Evolutionary conservation across 2,329 filamentous ascomycete genomes (phyloP), one percentile per base, ranked within the genome.

Genomic region (Neoascochyta sp.): DNA sequence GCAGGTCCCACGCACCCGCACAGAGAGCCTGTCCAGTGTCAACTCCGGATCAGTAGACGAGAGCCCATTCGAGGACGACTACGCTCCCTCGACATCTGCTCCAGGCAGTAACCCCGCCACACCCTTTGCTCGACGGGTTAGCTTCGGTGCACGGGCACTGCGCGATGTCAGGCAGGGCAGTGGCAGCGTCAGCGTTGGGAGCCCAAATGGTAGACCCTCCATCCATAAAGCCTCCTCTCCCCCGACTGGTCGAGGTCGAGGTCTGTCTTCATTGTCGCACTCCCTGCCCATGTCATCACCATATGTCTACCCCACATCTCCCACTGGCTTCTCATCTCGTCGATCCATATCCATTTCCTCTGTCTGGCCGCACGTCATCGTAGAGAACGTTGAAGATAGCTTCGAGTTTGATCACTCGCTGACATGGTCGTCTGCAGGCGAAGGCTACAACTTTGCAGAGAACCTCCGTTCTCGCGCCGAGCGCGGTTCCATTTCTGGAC

Each of bases 391-490:
- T 34, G 46, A 47, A 30, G 43, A 56, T 27, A 52, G 59, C 45
- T 43, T 56, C 36, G 46, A 58, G 32, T 54, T 47, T 35, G 68
- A 80, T 68, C 71, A 64, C 64, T 70, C 75, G 80, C 80, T 84
- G 76, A 84, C 80, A 34, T 51, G 46, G 67, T 69, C 64, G 54
- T 65, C 66, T 66, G 68, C 78, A 89, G 84, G 86, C 74, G 87
- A 92, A 75, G 86, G 86, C 64, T 95, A 93, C 76, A 94, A 94
- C 69, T 95, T 90, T 84, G 86, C 87, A 60, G 90, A 95, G 71
- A 89, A 94, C 71, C 80, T 95, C 73, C 86, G 88, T 65, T 83
- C 81, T 56, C 84, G 89, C 61, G 89, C 89, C 53, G 87, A 94
- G 70, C 89, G 87, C 66, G 60, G 61, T 23, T 69, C 78, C 24